These are phyloP conservation scores for Hemerocallis citrina DNA, from an alignment of 106 monocot genomes.

Conservation along the genomic window DNA sequence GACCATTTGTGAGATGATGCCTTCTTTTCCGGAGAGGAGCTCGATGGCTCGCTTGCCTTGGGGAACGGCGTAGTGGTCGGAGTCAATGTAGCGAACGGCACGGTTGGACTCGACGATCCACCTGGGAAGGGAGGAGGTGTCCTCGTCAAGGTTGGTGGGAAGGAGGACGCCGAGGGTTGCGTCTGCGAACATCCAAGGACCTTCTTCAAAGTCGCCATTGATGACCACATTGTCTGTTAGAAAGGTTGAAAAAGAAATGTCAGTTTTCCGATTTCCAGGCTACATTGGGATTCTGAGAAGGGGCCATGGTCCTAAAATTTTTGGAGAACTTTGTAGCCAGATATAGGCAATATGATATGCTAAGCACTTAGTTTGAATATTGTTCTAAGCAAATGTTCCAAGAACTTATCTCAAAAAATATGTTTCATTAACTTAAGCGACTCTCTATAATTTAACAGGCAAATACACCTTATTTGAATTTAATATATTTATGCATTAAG, in stretches of 20 bases:
- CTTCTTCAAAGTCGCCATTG: constrained; percentile 70
- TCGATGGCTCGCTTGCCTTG: constrained; percentile 86
- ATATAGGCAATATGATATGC: no score
- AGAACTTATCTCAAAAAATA: no score
- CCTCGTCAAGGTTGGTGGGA: constrained; percentile 80
- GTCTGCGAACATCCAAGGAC: constrained; percentile 63
- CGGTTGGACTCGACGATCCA: constrained; percentile 95
- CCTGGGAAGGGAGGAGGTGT: constrained; percentile 63
- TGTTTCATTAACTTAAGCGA: no score
- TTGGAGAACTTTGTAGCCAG: no score
- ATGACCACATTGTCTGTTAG: constrained; percentile 45
- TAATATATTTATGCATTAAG: no score
- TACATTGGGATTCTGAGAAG: background rate
- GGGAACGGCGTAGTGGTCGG: constrained; percentile 75
- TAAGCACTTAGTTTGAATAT: no score
- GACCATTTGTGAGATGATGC: constrained; percentile 94
- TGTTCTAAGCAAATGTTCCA: no score
- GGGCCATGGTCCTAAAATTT: background rate
- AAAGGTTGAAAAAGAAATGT: background rate
- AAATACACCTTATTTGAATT: no score
- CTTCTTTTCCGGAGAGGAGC: constrained; percentile 93
- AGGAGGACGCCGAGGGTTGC: constrained; percentile 66
- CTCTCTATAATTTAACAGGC: no score
- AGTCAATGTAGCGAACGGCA: constrained; percentile 82
- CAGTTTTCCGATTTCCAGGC: no score